These are phyloP conservation scores for Phytophthora fragariae DNA, from an alignment of 352 stramenopile species.

Conservation along the genomic window DNA sequence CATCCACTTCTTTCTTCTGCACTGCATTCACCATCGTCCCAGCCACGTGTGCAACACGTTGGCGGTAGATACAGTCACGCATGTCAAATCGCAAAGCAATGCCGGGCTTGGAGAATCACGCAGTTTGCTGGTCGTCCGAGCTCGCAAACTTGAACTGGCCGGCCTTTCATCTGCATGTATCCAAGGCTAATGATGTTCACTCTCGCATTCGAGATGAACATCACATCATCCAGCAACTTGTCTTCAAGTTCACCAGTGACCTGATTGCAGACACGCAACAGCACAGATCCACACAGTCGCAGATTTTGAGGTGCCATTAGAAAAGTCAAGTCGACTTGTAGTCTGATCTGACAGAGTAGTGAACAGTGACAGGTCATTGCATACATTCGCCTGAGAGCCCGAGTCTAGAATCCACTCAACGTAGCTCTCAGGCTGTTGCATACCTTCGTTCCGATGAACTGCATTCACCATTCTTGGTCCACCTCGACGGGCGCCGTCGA, in stretches of 20 bases:
- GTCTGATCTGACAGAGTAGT: not conserved
- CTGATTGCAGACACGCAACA: slow-evolving; percentile 1
- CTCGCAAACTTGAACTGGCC: slow-evolving; percentile 5
- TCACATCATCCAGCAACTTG: slow-evolving; percentile 1
- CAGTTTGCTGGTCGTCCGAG: not conserved
- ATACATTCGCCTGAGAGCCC: not conserved
- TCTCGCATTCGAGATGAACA: not conserved
- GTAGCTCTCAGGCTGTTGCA: not conserved
- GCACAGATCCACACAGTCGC: not conserved
- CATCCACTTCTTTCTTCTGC: not conserved
- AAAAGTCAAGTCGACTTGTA: not conserved
- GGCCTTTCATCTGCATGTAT: not conserved
- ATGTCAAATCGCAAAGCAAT: slow-evolving; percentile 1
- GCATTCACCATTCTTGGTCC: not conserved
- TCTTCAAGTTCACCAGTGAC: slow-evolving; percentile 9
- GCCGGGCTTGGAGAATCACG: slow-evolving; percentile 6
- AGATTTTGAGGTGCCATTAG: not conserved
- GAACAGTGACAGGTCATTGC: not conserved
- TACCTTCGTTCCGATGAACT: not conserved
- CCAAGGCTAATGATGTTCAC: slow-evolving; percentile 14
- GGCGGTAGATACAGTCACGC: not conserved
- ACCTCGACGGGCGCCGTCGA: not conserved
- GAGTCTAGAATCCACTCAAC: not conserved
- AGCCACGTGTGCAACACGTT: not conserved
- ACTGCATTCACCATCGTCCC: not conserved